These are phyloP conservation scores for Hypoxylon sp. DNA, from an alignment of 2,329 filamentous ascomycete species.

Conservation along the genomic window DNA sequence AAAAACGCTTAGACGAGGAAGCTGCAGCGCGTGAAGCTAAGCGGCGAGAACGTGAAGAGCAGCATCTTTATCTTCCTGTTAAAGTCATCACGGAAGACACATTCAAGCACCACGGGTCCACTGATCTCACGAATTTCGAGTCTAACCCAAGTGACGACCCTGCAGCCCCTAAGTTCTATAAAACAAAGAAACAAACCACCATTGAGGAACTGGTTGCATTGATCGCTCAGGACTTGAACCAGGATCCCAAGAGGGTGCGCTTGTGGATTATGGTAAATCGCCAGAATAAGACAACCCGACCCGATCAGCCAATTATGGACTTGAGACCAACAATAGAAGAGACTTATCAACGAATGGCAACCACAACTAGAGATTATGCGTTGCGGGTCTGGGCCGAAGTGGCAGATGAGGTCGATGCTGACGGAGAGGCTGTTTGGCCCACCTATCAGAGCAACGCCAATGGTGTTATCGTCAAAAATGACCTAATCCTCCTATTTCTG, in stretches of 20 bases:
- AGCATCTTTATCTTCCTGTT: conserved; percentile 90
- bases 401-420: conserved; percentile 74
- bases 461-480: conserved; percentile 71
- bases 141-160: conserved; percentile 68
- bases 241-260: conserved; percentile 79
- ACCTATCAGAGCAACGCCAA: conserved; percentile 72
- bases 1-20: conserved; percentile 85
- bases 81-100: conserved; percentile 86
- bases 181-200: conserved; percentile 80
- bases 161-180: conserved; percentile 79
- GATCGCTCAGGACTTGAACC: conserved; percentile 78
- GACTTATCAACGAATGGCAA: conserved; percentile 65
- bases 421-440: conserved; percentile 81
- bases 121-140: conserved; percentile 83
- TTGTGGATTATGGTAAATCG: conserved; percentile 99
- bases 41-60: conserved; percentile 91
- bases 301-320: conserved; percentile 88
- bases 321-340: conserved; percentile 84
- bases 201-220: conserved; percentile 80
- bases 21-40: conserved; percentile 80
- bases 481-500: conserved; percentile 85
- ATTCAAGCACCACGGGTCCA: conserved; percentile 85
- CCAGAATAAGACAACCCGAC: conserved; percentile 95
- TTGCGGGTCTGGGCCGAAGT: conserved; percentile 92
- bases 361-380: conserved; percentile 74